These are phyloP conservation scores for Fonsecaea multimorphosa DNA, from an alignment of 2,329 filamentous ascomycete genomes.

Conservation along the genomic window DNA sequence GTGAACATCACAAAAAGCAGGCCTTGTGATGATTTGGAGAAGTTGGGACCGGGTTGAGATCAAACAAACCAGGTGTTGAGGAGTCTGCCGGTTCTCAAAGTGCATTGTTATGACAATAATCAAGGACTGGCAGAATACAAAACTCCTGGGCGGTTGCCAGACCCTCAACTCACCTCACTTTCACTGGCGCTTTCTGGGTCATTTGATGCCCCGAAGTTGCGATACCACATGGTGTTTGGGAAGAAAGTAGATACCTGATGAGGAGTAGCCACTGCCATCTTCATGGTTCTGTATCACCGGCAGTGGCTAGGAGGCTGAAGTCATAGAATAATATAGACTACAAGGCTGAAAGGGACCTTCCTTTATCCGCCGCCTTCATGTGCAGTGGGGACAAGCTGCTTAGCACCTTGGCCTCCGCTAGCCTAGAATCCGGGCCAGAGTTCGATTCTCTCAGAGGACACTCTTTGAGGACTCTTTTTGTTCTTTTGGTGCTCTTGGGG, in stretches of 20 bases:
- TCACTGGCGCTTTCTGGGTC: too few relatives aligned
- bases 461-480: too few relatives aligned
- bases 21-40: neutral
- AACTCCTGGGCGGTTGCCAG: neutral
- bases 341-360: too few relatives aligned
- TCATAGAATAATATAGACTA: too few relatives aligned
- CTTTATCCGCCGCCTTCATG: too few relatives aligned
- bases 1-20: neutral
- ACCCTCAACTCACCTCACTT: neutral
- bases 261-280: neutral
- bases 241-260: neutral
- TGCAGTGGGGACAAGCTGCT: too few relatives aligned
- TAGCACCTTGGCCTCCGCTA: too few relatives aligned
- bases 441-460: too few relatives aligned
- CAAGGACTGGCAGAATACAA: neutral
- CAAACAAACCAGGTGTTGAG: neutral
- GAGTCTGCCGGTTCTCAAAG: neutral
- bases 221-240: neutral
- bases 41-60: neutral
- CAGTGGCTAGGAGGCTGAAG: too few relatives aligned
- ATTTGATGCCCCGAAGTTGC: neutral
- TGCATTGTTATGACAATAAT: neutral
- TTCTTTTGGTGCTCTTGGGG: too few relatives aligned
- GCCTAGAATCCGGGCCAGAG: too few relatives aligned
- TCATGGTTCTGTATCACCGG: too few relatives aligned